These are phyloP conservation scores for Solioccasus polychromus DNA, from an alignment of 768 basidiomycete genomes.

Conservation along the genomic window DNA sequence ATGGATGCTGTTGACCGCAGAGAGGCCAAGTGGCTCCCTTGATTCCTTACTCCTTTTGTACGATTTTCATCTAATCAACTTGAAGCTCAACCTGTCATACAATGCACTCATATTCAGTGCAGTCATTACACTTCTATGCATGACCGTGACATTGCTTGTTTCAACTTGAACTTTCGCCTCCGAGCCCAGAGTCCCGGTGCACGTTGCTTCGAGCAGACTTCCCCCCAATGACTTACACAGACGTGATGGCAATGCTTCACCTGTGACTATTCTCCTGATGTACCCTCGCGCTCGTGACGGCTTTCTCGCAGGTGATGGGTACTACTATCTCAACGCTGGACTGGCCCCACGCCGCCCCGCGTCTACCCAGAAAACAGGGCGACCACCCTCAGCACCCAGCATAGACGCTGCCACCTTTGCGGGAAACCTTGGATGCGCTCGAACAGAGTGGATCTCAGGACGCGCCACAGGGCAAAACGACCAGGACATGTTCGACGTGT, in stretches of 20 bases:
- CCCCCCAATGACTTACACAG: no score
- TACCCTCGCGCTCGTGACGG: constrained; percentile 50
- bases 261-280: constrained; percentile 59
- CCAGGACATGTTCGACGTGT: constrained; percentile 83
- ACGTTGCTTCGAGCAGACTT: no score
- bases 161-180: no score
- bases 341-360: constrained; percentile 63
- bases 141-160: no score
- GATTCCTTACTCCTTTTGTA: no score
- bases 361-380: constrained; percentile 62
- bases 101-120: no score
- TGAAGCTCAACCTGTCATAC: no score
- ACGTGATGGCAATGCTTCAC: constrained; percentile 8
- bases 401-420: constrained; percentile 74
- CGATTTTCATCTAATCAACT: no score
- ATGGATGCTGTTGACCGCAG: background rate
- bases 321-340: constrained; percentile 73
- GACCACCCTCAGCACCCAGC: constrained; percentile 72
- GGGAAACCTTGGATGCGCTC: constrained; percentile 62
- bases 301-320: constrained; percentile 58
- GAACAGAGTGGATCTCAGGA: no score
- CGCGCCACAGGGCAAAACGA: no score
- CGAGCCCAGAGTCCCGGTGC: no score
- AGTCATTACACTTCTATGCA: no score
- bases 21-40: background rate